Conservation (phyloP, 306 rosid genomes). For the barrel medic (Medicago truncatula) region MtrunA17r5.0-ANR NC_053046.1:27098501-27099000, state of each 20-base stretch:
- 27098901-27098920: constrained; percentile 13
- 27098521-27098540: not conserved
- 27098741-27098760: constrained; percentile 30
- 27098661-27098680: constrained; percentile 44
- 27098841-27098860: too few relatives aligned
- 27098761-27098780: constrained; percentile 33
- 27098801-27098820: not conserved
- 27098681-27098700: constrained; percentile 35
- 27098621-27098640: constrained; percentile 10
- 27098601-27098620: constrained; percentile 46
- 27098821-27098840: not conserved
- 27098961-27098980: not conserved
- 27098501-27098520: too few relatives aligned
- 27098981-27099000: not conserved
- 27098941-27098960: constrained; percentile 1
- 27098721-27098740: constrained; percentile 33
- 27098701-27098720: constrained; percentile 46
- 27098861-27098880: too few relatives aligned
- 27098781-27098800: constrained; percentile 14
- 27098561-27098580: constrained; percentile 30
- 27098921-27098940: constrained; percentile 17
- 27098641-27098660: constrained; percentile 36
- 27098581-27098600: constrained; percentile 22
- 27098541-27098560: constrained; percentile 42
- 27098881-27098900: not conserved